Evolutionary conservation across 1,284 basidiomycete genomes (phyloP).

Genomic region (Ganoderma meredithae): DNA sequence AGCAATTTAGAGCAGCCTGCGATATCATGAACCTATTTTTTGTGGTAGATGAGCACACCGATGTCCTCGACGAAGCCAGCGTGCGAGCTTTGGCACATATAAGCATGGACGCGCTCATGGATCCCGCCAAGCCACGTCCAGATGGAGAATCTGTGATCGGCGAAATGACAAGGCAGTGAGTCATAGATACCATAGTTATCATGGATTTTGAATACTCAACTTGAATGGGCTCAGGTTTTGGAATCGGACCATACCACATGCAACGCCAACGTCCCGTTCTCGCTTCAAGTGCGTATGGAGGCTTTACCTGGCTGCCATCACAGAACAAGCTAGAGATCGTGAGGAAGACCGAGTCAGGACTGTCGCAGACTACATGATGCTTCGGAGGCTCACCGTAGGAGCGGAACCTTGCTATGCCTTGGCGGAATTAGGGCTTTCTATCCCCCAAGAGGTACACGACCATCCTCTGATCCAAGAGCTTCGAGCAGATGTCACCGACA

Average conservation of each 20-base stretch:
- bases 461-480: conserved; percentile 42
- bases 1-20: conserved; percentile 30
- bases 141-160: conserved; percentile 27
- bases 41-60: conserved; percentile 39
- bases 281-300: conserved; percentile 34
- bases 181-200: not conserved
- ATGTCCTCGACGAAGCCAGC: conserved; percentile 22
- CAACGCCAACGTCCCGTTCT: conserved; percentile 25
- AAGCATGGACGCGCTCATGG: conserved; percentile 36
- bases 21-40: conserved; percentile 39
- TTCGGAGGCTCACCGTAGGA: conserved; percentile 44
- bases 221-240: conserved; percentile 33
- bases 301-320: conserved; percentile 42
- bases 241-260: conserved; percentile 27
- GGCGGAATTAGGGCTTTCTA: conserved; percentile 42
- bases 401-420: conserved; percentile 44
- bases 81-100: conserved; percentile 26
- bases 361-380: conserved; percentile 43
- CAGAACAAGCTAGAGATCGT: conserved; percentile 42
- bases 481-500: conserved; percentile 32
- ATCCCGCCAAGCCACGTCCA: conserved; percentile 27
- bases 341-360: conserved; percentile 35
- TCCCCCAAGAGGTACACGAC: conserved; percentile 45
- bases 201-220: not conserved
- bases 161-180: conserved; percentile 38